phyloP scores from a whole-genome alignment of 2,329 filamentous ascomycete genomes.

The Aureobasidium mangrovei region DNA sequence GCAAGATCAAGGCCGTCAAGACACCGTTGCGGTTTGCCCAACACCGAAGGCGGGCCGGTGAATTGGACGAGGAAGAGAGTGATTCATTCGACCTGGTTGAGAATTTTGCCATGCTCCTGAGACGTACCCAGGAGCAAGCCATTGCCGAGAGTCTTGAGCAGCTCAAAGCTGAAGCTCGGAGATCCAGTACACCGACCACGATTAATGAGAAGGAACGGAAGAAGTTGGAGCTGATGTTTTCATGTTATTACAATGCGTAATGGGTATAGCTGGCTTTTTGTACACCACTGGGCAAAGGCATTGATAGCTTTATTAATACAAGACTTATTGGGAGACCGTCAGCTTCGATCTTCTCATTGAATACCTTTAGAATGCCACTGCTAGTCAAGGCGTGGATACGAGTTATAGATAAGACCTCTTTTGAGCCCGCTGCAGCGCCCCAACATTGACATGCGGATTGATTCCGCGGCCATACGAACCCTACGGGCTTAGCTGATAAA shows the following conservation, averaged over 20 bases:
- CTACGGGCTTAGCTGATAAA: no score
- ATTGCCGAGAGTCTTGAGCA: not conserved
- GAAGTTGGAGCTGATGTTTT: conserved; percentile 7
- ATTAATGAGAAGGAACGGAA: not conserved
- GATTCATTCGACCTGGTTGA: conserved; percentile 30
- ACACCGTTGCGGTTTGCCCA: conserved; percentile 35
- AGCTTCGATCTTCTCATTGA: no score
- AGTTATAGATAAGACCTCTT: no score
- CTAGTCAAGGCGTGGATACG: no score
- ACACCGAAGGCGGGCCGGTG: conserved; percentile 25
- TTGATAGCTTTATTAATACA: no score
- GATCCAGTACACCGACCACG: not conserved
- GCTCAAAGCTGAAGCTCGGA: not conserved
- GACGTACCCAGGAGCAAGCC: not conserved
- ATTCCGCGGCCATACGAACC: no score
- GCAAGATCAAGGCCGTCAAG: conserved; percentile 30
- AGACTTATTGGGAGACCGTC: no score
- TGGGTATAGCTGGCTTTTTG: not conserved
- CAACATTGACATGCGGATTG: no score
- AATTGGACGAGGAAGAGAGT: conserved; percentile 31
- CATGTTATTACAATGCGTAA: conserved; percentile 6
- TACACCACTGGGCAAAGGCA: no score
- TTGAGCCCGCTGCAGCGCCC: no score
- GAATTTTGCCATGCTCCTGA: not conserved
- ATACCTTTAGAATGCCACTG: no score